A percentile compares a stretch with the other conserved stretches of the same genome.
Conservation (phyloP, 2,329 filamentous ascomycete species). For the Biscogniauxia sp. region DNA sequence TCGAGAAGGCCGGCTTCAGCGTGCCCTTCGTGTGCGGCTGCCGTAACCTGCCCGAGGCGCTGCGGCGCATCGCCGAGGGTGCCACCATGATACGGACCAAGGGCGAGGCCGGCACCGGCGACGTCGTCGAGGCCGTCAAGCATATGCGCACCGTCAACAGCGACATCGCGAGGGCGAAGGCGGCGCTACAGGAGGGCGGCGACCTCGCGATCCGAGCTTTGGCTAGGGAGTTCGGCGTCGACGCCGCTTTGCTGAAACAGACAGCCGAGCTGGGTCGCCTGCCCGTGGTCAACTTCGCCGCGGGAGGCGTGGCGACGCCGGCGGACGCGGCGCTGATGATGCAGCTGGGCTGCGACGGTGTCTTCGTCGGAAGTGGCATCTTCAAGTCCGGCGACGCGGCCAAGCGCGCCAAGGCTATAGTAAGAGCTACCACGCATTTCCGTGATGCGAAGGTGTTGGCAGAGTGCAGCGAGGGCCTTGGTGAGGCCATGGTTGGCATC, state of each 20-base stretch:
- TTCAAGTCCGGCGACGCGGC: slow-evolving; percentile 94
- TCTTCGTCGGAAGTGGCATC: slow-evolving; percentile 95
- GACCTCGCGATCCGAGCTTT: slow-evolving; percentile 60
- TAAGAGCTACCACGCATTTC: slow-evolving; percentile 89
- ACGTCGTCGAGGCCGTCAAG: slow-evolving; percentile 92
- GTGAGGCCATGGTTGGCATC: slow-evolving; percentile 98
- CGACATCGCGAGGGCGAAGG: slow-evolving; percentile 78
- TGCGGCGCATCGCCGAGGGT: slow-evolving; percentile 86
- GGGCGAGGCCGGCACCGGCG: slow-evolving; percentile 94
- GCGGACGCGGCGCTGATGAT: slow-evolving; percentile 97
- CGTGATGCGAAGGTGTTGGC: slow-evolving; percentile 81
- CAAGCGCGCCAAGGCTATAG: slow-evolving; percentile 90
- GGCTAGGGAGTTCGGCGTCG: slow-evolving; percentile 77
- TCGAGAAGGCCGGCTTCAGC: slow-evolving; percentile 80
- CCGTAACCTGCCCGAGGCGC: slow-evolving; percentile 88
- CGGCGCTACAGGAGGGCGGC: slow-evolving; percentile 60
- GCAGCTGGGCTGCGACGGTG: slow-evolving; percentile 96
- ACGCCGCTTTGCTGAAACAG: slow-evolving; percentile 77
- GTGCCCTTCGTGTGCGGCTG: slow-evolving; percentile 96
- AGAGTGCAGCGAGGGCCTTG: slow-evolving; percentile 81
- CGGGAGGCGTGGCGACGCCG: slow-evolving; percentile 98
- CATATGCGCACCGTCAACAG: slow-evolving; percentile 90
- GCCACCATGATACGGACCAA: slow-evolving; percentile 99
- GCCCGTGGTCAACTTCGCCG: slow-evolving; percentile 96
- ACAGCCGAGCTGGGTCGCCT: slow-evolving; percentile 83